A percentile compares a stretch with the other conserved stretches of the same genome.
Conservation (phyloP, 148 eudicot genomes). For the Vaccinium macrocarpon region DNA sequence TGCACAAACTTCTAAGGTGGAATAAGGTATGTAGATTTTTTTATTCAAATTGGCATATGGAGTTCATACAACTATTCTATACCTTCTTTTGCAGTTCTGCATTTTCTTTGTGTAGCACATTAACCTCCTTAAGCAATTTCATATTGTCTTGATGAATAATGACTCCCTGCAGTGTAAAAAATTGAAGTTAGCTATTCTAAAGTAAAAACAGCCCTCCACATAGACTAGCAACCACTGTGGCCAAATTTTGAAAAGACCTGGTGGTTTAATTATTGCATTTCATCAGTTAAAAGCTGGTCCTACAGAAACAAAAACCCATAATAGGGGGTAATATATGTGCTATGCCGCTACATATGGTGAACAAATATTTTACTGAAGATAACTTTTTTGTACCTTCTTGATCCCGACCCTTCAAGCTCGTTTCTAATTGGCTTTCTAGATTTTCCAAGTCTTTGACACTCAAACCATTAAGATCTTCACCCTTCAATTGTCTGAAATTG, state of each 20-base stretch:
- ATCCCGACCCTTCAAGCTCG: slow-evolving; percentile 48
- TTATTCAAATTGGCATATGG: background rate
- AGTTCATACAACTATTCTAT: slow-evolving; percentile 25
- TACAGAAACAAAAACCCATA: slow-evolving; percentile 28
- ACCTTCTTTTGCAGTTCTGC: slow-evolving; percentile 28
- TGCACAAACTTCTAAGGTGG: background rate
- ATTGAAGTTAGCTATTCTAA: background rate
- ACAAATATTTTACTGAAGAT: background rate
- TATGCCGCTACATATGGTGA: background rate
- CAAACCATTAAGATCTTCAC: slow-evolving; percentile 68
- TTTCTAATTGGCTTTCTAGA: slow-evolving; percentile 60
- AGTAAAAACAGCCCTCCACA: background rate
- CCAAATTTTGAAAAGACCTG: slow-evolving; percentile 34
- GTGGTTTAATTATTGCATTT: slow-evolving; percentile 47
- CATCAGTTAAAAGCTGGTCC: slow-evolving; percentile 53
- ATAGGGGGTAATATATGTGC: background rate
- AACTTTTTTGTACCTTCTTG: slow-evolving; percentile 41
- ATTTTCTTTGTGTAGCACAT: background rate
- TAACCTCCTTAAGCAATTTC: background rate
- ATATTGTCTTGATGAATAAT: background rate
- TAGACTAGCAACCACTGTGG: background rate
- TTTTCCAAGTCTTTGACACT: slow-evolving; percentile 50
- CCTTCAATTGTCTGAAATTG: slow-evolving; percentile 58
- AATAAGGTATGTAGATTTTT: background rate
- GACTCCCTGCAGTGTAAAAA: background rate